Base-by-base conservation (phyloP, 2,329 filamentous ascomycete species). In the Ploettnerulaceae sp. region DNA sequence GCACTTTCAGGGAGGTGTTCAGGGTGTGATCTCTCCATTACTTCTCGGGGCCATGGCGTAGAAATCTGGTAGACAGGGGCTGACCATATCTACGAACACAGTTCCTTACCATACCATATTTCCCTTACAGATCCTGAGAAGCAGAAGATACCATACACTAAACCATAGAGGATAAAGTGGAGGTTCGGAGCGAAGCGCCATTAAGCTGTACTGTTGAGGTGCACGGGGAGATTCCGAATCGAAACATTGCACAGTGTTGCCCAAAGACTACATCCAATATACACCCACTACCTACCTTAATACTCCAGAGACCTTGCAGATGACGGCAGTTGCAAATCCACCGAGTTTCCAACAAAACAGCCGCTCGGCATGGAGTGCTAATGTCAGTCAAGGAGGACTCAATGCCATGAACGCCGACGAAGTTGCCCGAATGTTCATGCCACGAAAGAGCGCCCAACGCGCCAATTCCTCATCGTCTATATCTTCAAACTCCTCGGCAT, bases 381-480 rank as follows among this genome's bases (percentile, higher is more conserved):
- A 74, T 69, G 72, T 73, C 58, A 61, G 62, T 49, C 71, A 76
- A 69, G 80, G 76, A 70, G 74, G 75, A 65, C 70, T 79, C 60
- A 74, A 77, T 71, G 76, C 84, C 64, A 86, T 89, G 81, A 87
- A 85, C 70, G 71, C 82, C 66, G 89, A 95, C 71, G 88, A 95
- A 69, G 81, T 84, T 57, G 81, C 85, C 70, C 84, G 85, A 67
- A 90, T 95, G 79, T 88, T 94, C 67, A 84, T 87, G 77, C 86
- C 88, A 63, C 87, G 89, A 60, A 96, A 95, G 71, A 82, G 77
- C 64, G 76, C 89, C 52, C 87, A 91, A 66, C 82, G 91, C 66
- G 84, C 84, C 62, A 95, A 89, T 73, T 97, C 91, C 26, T 93
- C 89, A 48, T 95, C 89, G 3, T 95, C 90, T 35, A 75, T 94